Base-by-base conservation (phyloP, 192 early-diverging fungal species). In the Irineochytrium annulatum region DNA sequence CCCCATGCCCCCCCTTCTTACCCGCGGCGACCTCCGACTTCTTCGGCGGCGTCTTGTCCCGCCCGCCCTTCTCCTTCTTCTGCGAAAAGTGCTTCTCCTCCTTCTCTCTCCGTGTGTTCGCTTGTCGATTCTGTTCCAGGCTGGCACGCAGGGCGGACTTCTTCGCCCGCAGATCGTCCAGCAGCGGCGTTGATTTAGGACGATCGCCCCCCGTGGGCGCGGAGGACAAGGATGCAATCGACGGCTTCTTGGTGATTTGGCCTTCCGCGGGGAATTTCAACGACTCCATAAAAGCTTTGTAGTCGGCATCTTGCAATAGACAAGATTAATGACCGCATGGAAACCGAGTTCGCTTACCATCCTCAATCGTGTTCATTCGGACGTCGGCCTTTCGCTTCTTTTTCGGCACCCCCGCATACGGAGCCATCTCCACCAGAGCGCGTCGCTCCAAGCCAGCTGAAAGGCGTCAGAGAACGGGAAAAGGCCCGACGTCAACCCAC, bases 401-500 rank as follows among this genome's bases (percentile, higher is more conserved):
- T 43, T 81, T 86, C 20, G 89, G 86, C 27, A 83, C 62, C 52
- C 81, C 78, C 70, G 91, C 89, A 57, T 78, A 92, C 44, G 85
- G 84, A 4, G 89, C 86, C 67, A 92, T 88, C 63, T 93, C 91
- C 0, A 93, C 90, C 14, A 85, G 70, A 0, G 88, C 90, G 20
- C 80, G 67, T 59, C 26, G 13, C 26, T 44, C 29, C n/a, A 65
- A 72, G 32, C 51, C 43, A 3, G 27, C 24, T 3, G 34, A 77
- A 60, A 33, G 24, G 3, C 0, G 43, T 66, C 33, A 2, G n/a
- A 14, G 29, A 22, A 54, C 24, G 17, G 27, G 13, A 59, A 20
- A 22, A 67, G 14, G 27, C 3, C 16, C 11, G 13, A 34, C 28
- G 39, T 52, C 29, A 28, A 30, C 13, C 31, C 41, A 66, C 34